Evolutionary conservation across 1,284 basidiomycete genomes (phyloP), one percentile per base, ranked within the genome.

Genomic region (Cutaneotrichosporon spelunceum): DNA sequence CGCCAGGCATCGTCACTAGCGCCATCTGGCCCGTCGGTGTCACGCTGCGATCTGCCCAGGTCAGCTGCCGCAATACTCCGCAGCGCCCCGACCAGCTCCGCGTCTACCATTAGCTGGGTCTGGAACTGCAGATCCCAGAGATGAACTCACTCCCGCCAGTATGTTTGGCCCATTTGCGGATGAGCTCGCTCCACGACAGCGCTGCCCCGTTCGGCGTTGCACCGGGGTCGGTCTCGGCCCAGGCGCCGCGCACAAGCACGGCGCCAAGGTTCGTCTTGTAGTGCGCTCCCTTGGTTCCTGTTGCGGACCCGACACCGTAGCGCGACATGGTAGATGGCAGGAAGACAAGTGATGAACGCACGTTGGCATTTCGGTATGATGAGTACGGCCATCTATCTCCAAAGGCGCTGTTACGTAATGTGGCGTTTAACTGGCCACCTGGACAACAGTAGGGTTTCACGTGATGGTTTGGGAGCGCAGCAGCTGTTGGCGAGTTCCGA

Each of bases 151-250:
- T 72, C n/a, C 76, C 76, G 9, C 76, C 76, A 61, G 87, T 89
- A 71, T 94, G 91, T 71, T 93, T 94, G 70, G 88, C 88, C 82
- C 91, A 93, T 76, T 95, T 94, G 68, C 90, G 83, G 27, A 93
- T 79, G 19, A 93, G 83, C 70, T 92, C 89, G 3, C 84, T 82
- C 92, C 91, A 94, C 13, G 85, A 81, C 30, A 94, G 75, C 9
- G 77, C 70, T 0, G 73, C 68, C 19, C 84, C 87, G 53, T 86
- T 86, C 13, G 83, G 84, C 0, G 85, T 81, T 65, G 84, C 87
- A 2, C 86, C 89, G 0, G 90, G 88, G 30, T 74, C 65, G 6
- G 66, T 52, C 16, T 77, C 75, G 24, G 70, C 70, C 79, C 79
- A 80, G 14, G 69, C 66, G 23, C 79, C 79, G 42, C 68, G 63